phyloP scores from a whole-genome alignment of 306 rosid genomes.

The Cyamopsis tetragonoloba region DNA sequence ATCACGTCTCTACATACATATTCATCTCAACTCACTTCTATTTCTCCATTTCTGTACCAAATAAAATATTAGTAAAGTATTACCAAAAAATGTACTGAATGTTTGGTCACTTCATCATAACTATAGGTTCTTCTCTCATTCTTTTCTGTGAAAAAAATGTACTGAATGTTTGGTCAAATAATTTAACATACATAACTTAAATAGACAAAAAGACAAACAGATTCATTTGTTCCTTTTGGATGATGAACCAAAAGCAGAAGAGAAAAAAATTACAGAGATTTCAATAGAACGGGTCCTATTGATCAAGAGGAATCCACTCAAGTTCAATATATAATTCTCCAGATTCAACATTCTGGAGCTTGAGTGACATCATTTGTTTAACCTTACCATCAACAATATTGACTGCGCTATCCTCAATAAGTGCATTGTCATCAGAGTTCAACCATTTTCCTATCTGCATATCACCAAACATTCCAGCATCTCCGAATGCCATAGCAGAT shows the following conservation, averaged over 20 bases:
- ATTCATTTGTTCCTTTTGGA: constrained; percentile 25
- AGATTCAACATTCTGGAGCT: constrained; percentile 92
- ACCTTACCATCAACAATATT: constrained; percentile 70
- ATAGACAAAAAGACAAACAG: constrained; percentile 16
- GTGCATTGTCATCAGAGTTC: constrained; percentile 86
- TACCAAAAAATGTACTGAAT: too few species aligned
- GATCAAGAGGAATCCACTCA: constrained; percentile 94
- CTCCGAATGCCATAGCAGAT: constrained; percentile 92
- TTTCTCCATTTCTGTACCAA: too few species aligned
- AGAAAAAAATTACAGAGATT: constrained; percentile 25
- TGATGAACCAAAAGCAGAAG: constrained; percentile 4
- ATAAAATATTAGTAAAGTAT: too few species aligned
- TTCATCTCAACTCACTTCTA: not conserved
- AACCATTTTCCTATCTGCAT: constrained; percentile 99
- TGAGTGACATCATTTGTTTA: constrained; percentile 62
- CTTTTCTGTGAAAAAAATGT: constrained; percentile 7
- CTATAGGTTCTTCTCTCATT: not conserved
- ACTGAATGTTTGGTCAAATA: constrained; percentile 21
- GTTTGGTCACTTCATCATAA: not conserved
- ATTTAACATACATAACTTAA: constrained; percentile 16
- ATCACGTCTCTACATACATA: not conserved
- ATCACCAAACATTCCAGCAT: constrained; percentile 83
- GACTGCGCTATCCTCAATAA: constrained; percentile 68
- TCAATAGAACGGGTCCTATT: constrained; percentile 47
- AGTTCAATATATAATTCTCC: constrained; percentile 84